These are phyloP conservation scores for Saccharomycodes ludwigii DNA, from an alignment of 805 yeast species.

Conservation along the genomic window DNA sequence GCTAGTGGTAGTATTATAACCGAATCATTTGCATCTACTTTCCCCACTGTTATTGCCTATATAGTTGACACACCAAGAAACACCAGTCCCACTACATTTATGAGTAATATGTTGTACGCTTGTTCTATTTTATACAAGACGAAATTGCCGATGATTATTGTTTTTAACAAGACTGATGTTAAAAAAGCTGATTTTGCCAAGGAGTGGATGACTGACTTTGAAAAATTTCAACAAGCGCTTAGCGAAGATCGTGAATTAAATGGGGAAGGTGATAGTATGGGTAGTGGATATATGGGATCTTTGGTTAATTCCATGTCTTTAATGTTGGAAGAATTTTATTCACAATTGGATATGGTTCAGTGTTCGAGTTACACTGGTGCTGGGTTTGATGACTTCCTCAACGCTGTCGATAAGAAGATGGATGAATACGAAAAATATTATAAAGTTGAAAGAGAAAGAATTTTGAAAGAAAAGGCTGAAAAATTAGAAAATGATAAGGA, in stretches of 20 bases:
- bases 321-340: constrained; percentile 92
- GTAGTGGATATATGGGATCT: constrained; percentile 87
- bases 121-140: constrained; percentile 95
- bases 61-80: constrained; percentile 95
- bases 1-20: constrained; percentile 96
- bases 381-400: constrained; percentile 84
- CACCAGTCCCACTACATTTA: constrained; percentile 89
- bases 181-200: constrained; percentile 75
- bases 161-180: constrained; percentile 90
- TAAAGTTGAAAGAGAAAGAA: constrained; percentile 74
- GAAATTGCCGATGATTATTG: constrained; percentile 91
- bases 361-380: constrained; percentile 88
- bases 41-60: constrained; percentile 93
- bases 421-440: constrained; percentile 79
- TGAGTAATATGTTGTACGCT: constrained; percentile 96
- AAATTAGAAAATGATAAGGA: constrained; percentile 64
- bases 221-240: constrained; percentile 73
- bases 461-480: constrained; percentile 62
- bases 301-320: constrained; percentile 89
- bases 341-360: constrained; percentile 83
- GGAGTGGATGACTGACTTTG: constrained; percentile 97
- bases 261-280: constrained; percentile 38
- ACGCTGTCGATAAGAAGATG: constrained; percentile 75
- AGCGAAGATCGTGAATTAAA: constrained; percentile 53
- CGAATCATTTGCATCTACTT: constrained; percentile 89